phyloP scores from a whole-genome alignment of 805 yeast species.

The Ogataea methanolica region DNA sequence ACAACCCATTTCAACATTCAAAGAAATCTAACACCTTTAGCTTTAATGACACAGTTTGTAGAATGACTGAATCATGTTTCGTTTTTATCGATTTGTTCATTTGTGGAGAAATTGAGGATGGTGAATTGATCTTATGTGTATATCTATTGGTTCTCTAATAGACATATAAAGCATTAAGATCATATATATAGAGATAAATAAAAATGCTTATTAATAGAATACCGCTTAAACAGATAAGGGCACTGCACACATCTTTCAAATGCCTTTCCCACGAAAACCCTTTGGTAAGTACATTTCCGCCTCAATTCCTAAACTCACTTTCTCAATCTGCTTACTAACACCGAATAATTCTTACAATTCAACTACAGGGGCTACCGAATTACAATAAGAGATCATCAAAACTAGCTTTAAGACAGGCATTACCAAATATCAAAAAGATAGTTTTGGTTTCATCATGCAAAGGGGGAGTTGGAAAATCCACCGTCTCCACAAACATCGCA shows the following conservation, averaged over 20 bases:
- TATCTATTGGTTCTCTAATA: too few species aligned
- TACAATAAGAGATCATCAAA: slow-evolving; percentile 39
- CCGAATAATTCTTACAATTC: neutral
- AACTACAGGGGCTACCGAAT: slow-evolving; percentile 39
- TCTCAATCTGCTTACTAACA: neutral
- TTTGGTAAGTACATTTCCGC: slow-evolving; percentile 37
- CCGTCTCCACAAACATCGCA: slow-evolving; percentile 68
- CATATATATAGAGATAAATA: too few species aligned
- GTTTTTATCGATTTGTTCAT: too few species aligned
- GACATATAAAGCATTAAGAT: too few species aligned
- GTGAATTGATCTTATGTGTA: too few species aligned
- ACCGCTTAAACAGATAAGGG: neutral
- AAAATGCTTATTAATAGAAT: too few species aligned
- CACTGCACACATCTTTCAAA: neutral
- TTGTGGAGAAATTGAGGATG: too few species aligned
- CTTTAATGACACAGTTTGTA: too few species aligned
- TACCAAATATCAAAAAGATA: slow-evolving; percentile 59
- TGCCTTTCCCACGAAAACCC: slow-evolving; percentile 44
- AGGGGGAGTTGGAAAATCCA: slow-evolving; percentile 81
- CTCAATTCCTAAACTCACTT: neutral
- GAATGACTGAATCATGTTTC: too few species aligned
- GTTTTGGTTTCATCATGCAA: slow-evolving; percentile 70
- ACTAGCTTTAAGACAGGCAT: slow-evolving; percentile 48
- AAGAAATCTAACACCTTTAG: too few species aligned
- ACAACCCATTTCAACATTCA: too few species aligned